These are phyloP conservation scores for sorghum (Sorghum bicolor) DNA, from an alignment of 176 grass and related monocot genomes.

Conservation along the genomic window DNA sequence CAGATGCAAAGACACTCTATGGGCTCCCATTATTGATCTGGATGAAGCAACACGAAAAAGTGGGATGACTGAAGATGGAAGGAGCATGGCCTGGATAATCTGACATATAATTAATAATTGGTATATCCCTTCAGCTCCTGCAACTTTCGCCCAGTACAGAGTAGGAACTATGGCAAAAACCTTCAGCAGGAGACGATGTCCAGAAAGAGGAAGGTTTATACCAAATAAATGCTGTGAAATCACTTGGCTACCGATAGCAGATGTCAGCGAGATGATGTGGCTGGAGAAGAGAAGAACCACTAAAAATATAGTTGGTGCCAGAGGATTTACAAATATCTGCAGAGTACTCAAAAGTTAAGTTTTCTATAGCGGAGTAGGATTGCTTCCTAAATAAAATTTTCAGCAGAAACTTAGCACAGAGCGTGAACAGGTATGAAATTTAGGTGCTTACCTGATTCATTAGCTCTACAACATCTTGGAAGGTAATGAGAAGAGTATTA, in stretches of 20 bases:
- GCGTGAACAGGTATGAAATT: slow-evolving; percentile 20
- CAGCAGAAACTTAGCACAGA: not conserved
- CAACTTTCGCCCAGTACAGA: slow-evolving; percentile 59
- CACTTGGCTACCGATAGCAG: slow-evolving; percentile 66
- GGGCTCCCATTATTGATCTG: slow-evolving; percentile 76
- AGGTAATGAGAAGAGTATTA: slow-evolving; percentile 67
- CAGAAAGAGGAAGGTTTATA: slow-evolving; percentile 52
- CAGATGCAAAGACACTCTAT: slow-evolving; percentile 77
- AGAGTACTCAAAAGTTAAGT: slow-evolving; percentile 9
- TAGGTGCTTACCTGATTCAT: slow-evolving; percentile 77
- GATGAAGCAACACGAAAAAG: slow-evolving; percentile 91
- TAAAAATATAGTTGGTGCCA: slow-evolving; percentile 75
- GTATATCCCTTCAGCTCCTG: slow-evolving; percentile 86
- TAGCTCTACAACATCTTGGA: slow-evolving; percentile 89
- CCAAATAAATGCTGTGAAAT: slow-evolving; percentile 83
- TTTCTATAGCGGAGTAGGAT: not conserved
- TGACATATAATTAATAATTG: slow-evolving; percentile 88
- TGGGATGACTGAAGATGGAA: slow-evolving; percentile 86
- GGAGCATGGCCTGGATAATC: slow-evolving; percentile 87
- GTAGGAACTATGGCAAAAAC: slow-evolving; percentile 66
- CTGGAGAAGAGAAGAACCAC: slow-evolving; percentile 90
- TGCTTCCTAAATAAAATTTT: slow-evolving; percentile 7
- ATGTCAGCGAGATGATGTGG: slow-evolving; percentile 79
- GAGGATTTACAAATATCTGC: slow-evolving; percentile 86
- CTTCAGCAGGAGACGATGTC: slow-evolving; percentile 67